phyloP scores from a whole-genome alignment of 805 yeast species.

The Komagataella pseudopastoris region DNA sequence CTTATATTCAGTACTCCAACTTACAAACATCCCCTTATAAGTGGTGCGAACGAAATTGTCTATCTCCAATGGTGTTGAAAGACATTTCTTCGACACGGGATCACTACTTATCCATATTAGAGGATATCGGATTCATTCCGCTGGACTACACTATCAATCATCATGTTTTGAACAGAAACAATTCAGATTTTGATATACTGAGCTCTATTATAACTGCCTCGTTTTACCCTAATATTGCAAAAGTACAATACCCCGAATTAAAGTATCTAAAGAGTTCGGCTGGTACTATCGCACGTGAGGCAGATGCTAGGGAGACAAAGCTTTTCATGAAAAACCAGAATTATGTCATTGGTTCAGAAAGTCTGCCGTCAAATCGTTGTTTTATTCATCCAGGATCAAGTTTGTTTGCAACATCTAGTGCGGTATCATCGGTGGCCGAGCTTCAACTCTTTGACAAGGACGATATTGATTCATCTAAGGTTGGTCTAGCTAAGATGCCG shows the following conservation, averaged over 20 bases:
- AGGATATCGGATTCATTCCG: conserved; percentile 70
- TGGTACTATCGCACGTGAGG: conserved; percentile 80
- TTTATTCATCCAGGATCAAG: conserved; percentile 83
- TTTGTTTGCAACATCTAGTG: conserved; percentile 37
- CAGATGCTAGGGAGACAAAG: conserved; percentile 61
- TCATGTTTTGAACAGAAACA: conserved; percentile 34
- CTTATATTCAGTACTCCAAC: conserved; percentile 38
- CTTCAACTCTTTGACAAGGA: conserved; percentile 17
- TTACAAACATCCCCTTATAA: conserved; percentile 15
- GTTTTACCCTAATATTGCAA: conserved; percentile 69
- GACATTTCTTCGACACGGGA: conserved; percentile 60
- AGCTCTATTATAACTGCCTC: conserved; percentile 68
- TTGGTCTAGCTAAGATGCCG: conserved; percentile 13
- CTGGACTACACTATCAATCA: conserved; percentile 22
- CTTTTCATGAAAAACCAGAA: conserved; percentile 61
- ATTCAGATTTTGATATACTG: conserved; percentile 33
- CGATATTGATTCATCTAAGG: conserved; percentile 13
- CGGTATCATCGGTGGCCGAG: conserved; percentile 1
- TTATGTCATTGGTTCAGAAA: conserved; percentile 16
- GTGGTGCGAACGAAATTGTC: conserved; percentile 38
- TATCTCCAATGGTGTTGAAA: conserved; percentile 51
- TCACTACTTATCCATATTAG: conserved; percentile 58
- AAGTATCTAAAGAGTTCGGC: conserved; percentile 53
- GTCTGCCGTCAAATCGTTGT: conserved; percentile 51
- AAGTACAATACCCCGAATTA: conserved; percentile 73